Evolutionary conservation across 2,329 filamentous ascomycete species (phyloP), one percentile per base, ranked within the genome.

Genomic region (Ophiostoma fasciatum): DNA sequence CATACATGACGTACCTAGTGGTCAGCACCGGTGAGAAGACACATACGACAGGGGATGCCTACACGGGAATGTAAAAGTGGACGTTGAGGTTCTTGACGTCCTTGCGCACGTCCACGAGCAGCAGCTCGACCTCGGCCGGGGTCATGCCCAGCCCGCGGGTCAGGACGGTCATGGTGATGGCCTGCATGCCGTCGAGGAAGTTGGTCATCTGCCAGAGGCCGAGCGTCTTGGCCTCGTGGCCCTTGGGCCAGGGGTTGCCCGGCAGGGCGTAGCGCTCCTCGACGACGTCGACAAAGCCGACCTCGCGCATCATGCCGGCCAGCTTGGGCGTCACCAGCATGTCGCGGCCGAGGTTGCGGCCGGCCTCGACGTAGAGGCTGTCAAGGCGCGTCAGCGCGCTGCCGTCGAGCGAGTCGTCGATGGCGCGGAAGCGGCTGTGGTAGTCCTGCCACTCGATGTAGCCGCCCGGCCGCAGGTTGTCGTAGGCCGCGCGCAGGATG

Each of bases 361-460:
- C 44, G 22, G 35, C 51, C 46, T 49, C 49, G 36, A 17, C 41
- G 41, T 36, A 56, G 4, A 53, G 46, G 3, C 29, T 27, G 37
- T 53, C 53, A 47, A 54, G 54, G 22, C 44, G 49, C 10, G 49
- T 45, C 31, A 56, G 47, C 2, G 50, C 48, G 7, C 46, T 54
- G 39, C 51, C 51, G 5, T 50, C 37, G 10, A 56, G 43, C 4
- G 53, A 52, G 32, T 45, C 47, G 41, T 58, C 48, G 6, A 54
- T 45, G 5, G 52, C 53, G 26, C 51, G 46, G 4, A 53, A 46
- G 13, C 50, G 37, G 31, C 51, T 44, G 20, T 51, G 43, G 51
- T 50, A 57, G 43, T 58, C 55, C 20, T 52, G 54, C 38, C 56
- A 52, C 45, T 58, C 54, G 33, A 52, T 44, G 46, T 50, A 56